Percentiles rank a stretch among this genome's conserved stretches.
These are phyloP conservation scores for Monilinia fructicola DNA, from an alignment of 2,329 filamentous ascomycete species.

Conservation along the genomic window DNA sequence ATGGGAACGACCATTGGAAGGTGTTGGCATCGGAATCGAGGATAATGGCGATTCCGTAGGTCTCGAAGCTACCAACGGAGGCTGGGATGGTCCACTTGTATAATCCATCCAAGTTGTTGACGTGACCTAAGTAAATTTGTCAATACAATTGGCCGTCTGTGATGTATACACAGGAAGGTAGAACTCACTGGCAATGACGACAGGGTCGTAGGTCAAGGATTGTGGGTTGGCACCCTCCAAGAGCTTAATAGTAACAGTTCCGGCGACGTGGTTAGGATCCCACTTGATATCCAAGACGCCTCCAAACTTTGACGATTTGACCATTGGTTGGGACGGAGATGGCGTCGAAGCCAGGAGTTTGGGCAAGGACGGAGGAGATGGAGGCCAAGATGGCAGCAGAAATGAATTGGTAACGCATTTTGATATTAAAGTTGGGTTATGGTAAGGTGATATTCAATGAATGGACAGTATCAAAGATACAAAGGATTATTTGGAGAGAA, in stretches of 20 bases:
- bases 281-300: conserved; percentile 53
- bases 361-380: conserved; percentile 45
- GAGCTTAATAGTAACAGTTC: conserved; percentile 53
- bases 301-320: conserved; percentile 50
- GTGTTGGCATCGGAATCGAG: conserved; percentile 46
- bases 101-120: conserved; percentile 47
- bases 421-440: conserved; percentile 23
- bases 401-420: conserved; percentile 37
- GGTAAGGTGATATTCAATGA: conserved; percentile 31
- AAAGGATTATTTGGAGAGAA: conserved; percentile 18
- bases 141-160: conserved; percentile 19
- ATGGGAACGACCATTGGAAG: conserved; percentile 65
- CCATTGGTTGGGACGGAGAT: conserved; percentile 49
- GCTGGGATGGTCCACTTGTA: conserved; percentile 54
- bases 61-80: conserved; percentile 46
- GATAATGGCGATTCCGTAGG: conserved; percentile 59
- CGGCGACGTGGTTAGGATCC: conserved; percentile 45
- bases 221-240: conserved; percentile 52
- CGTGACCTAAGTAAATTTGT: conserved; percentile 43
- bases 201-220: conserved; percentile 45
- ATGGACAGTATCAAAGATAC: conserved; percentile 38
- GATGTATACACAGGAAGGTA: neutral
- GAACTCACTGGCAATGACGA: conserved; percentile 53
- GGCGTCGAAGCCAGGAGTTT: conserved; percentile 57
- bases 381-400: conserved; percentile 35